Evolutionary conservation across 1,284 basidiomycete genomes (phyloP), one percentile per base, ranked within the genome.

Genomic region (Ganoderma sinense): DNA sequence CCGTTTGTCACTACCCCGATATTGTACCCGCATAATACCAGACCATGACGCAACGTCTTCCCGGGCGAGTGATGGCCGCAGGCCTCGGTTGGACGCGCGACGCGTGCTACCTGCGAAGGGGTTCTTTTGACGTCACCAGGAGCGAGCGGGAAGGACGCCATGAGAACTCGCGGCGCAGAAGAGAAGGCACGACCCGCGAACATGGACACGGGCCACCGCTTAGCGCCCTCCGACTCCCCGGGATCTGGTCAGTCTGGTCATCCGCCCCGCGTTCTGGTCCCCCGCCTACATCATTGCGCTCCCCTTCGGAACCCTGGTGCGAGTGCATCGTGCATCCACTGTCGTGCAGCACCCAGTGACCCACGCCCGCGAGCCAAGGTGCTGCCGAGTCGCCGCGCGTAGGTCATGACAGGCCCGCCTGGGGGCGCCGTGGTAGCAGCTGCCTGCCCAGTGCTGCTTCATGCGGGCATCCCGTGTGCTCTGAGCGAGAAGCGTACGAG

Each of bases 1-100:
- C 55, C 61, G 68, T 64, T 67, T 64, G 67, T 71, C 66, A 45
- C 65, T 74, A 71, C 29, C 63, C 60, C 62, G 66, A 48, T 71
- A 73, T 70, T 73, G 72, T 73, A 73, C 26, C 60, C 53, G 65
- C 66, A 65, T 71, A 71, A 73, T 73, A 63, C 58, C 67, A 67
- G 56, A 62, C 65, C 69, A 59, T 68, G 53, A 63, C 66, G 68
- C 62, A 62, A 51, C 11, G 18, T 65, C 36, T 55, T 23, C 16
- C 33, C 20, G 48, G 48, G n/a, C n/a, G 43, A 31, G 53, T 56
- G 53, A 33, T 33, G 53, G 53, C 53, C 31, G 53, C 29, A 33
- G 26, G 29, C 18, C 53, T 56, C 53, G 53, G 53, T 56, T 31
- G 18, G 29, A 18, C 29, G 18, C 29, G 29, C 53, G 31, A 20